Evolutionary conservation across 257 asterid genomes (phyloP).

Genomic region (Scutellaria barbata): DNA sequence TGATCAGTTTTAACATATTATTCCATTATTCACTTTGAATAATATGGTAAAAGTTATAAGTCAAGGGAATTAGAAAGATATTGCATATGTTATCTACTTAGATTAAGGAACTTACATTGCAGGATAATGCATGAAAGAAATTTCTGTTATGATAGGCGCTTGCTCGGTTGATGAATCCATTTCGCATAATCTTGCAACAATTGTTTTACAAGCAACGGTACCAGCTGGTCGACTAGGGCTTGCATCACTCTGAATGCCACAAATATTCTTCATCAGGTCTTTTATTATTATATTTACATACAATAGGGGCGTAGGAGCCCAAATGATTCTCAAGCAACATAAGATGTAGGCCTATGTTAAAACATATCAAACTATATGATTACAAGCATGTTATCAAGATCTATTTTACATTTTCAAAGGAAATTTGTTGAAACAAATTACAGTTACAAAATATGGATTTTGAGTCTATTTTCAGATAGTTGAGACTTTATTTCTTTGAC

Average conservation of each 20-base stretch:
- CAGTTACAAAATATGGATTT: background rate
- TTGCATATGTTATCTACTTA: too few species aligned
- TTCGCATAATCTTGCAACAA: conserved; percentile 64
- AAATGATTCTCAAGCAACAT: background rate
- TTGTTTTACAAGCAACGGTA: conserved; percentile 71
- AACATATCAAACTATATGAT: background rate
- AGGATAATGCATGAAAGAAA: background rate
- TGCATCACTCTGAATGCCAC: conserved; percentile 69
- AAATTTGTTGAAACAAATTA: background rate
- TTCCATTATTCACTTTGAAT: too few species aligned
- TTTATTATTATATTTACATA: background rate
- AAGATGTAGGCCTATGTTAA: background rate
- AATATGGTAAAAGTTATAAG: too few species aligned
- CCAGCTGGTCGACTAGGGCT: conserved; percentile 74
- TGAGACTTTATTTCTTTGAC: conserved; percentile 16
- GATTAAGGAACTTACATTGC: conserved; percentile 9
- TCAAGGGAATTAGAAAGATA: too few species aligned
- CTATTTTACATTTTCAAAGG: background rate
- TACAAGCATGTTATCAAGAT: background rate
- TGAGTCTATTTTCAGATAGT: background rate
- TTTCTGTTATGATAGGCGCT: conserved; percentile 23
- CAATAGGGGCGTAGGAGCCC: background rate
- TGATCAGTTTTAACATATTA: too few species aligned
- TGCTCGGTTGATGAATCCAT: conserved; percentile 58
- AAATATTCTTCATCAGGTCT: conserved; percentile 14